Evolutionary conservation across 305 asterid genomes (phyloP).

Genomic region (Solanum hybrid): DNA sequence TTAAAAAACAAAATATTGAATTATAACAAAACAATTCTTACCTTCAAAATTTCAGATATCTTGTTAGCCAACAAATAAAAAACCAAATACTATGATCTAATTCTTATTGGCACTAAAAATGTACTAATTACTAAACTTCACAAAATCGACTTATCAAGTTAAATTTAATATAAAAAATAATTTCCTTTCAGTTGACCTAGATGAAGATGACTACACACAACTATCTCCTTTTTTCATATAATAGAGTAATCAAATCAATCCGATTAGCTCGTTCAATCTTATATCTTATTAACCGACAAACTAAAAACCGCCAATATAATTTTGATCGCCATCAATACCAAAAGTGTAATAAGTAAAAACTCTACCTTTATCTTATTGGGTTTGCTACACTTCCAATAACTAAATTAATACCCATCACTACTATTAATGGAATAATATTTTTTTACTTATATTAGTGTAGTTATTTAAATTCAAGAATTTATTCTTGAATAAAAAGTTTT

Average conservation of each 20-base stretch:
- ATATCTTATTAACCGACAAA: background rate
- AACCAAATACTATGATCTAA: background rate
- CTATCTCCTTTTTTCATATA: background rate
- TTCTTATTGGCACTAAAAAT: background rate
- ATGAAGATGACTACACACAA: background rate
- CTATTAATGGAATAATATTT: background rate
- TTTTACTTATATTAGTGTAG: background rate
- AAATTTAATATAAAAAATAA: background rate
- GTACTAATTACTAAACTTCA: background rate
- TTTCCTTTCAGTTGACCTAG: background rate
- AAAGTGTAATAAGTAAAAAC: background rate
- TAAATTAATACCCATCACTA: background rate
- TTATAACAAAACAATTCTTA: too few species aligned
- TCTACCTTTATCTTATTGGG: background rate
- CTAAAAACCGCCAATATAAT: background rate
- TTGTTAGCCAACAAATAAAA: background rate
- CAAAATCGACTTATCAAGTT: background rate
- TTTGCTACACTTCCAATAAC: background rate
- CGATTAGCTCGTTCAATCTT: background rate
- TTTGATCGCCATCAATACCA: background rate
- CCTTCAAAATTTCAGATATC: too few species aligned
- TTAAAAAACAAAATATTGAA: fast-evolving
- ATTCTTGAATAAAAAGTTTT: background rate
- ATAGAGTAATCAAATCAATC: background rate
- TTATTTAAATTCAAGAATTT: background rate